Evolutionary conservation across 208 protist genomes (phyloP).

Genomic region (Trypanosoma brucei): DNA sequence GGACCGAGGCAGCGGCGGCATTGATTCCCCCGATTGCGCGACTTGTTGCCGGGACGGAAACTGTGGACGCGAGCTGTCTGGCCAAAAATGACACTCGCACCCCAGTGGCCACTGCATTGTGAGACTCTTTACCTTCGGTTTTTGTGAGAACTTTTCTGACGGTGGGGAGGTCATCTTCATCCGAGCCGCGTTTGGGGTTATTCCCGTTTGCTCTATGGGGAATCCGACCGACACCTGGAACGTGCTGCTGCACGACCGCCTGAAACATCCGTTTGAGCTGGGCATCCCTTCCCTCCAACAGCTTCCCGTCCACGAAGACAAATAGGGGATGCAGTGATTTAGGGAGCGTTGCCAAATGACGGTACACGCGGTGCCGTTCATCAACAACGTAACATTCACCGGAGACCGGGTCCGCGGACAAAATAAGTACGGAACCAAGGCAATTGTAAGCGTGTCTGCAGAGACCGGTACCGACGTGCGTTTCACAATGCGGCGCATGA

Average conservation of each 20-base stretch:
- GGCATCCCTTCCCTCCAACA: conserved; percentile 11
- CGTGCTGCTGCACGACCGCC: background rate
- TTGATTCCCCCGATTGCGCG: background rate
- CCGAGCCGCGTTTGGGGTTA: no score
- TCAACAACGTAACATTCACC: conserved; percentile 21
- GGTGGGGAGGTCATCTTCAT: no score
- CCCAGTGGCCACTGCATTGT: conserved; percentile 1
- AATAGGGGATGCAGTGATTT: conserved; percentile 6
- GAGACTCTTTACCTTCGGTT: background rate
- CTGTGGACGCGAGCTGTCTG: background rate
- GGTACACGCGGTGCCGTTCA: conserved; percentile 20
- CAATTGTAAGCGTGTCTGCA: background rate
- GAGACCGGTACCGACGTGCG: background rate
- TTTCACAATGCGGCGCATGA: background rate
- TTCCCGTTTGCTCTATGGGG: no score
- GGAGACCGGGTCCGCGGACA: background rate
- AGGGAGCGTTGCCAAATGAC: background rate
- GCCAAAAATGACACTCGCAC: background rate
- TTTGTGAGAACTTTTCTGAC: background rate
- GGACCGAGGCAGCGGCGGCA: background rate
- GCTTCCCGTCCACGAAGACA: conserved; percentile 9
- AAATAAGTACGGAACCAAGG: background rate
- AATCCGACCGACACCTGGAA: background rate
- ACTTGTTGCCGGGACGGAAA: background rate
- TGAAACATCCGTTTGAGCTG: conserved; percentile 10